A percentile compares a stretch with the other conserved stretches of the same genome.
phyloP scores from a whole-genome alignment of 1,284 basidiomycete species.

The Mixia osmundae region DNA sequence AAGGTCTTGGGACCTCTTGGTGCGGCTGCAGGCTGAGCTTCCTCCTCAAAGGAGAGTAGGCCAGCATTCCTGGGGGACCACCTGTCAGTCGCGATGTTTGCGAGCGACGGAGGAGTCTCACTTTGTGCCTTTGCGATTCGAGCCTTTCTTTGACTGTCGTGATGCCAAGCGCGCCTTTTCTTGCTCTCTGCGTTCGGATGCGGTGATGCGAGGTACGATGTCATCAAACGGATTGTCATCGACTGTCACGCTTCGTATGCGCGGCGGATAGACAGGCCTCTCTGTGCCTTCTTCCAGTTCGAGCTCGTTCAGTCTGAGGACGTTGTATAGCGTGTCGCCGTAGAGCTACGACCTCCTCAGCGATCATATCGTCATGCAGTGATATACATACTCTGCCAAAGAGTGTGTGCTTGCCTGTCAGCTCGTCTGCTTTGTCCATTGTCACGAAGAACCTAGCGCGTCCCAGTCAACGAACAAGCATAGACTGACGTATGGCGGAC shows the following conservation, averaged over 20 bases:
- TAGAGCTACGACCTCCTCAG: too few relatives aligned
- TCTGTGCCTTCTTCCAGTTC: conserved; percentile 54
- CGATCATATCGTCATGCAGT: background rate
- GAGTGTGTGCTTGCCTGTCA: conserved; percentile 31
- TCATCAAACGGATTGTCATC: conserved; percentile 84
- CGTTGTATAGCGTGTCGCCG: conserved; percentile 24
- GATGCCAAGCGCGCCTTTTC: conserved; percentile 52
- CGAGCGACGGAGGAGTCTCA: conserved; percentile 24
- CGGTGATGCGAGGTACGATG: conserved; percentile 87
- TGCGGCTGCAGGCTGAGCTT: conserved; percentile 35
- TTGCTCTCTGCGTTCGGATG: conserved; percentile 63
- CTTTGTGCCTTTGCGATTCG: conserved; percentile 39
- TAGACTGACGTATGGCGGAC: conserved; percentile 21
- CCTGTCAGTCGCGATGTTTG: too few relatives aligned
- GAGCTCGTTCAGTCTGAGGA: conserved; percentile 44
- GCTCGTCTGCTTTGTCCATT: conserved; percentile 46
- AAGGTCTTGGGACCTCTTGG: conserved; percentile 40
- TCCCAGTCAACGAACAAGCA: background rate
- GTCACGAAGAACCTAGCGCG: conserved; percentile 65
- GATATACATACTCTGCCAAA: conserved; percentile 17
- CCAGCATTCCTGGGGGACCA: conserved; percentile 15
- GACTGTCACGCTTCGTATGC: conserved; percentile 58
- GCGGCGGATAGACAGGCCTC: conserved; percentile 69
- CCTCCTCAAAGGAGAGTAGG: conserved; percentile 62
- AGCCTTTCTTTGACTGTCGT: conserved; percentile 34